A percentile compares a stretch with the other conserved stretches of the same genome.
Conservation (phyloP, 73 alveolate species). For the Diophrys sp. region DNA sequence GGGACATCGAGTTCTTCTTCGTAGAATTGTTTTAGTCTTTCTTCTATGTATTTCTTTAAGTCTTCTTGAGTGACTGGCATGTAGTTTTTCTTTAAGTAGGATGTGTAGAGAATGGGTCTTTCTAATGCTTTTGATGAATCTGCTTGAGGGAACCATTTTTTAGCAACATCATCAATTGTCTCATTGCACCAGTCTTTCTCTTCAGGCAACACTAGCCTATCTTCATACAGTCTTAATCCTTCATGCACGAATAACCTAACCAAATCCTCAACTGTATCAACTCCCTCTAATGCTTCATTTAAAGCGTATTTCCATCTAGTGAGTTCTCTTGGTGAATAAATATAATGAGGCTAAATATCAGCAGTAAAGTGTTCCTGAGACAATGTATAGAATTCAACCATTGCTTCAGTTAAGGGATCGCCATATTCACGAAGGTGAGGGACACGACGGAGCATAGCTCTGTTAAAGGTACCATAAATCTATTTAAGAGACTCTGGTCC, state of each 20-base stretch:
- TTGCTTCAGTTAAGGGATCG: slow-evolving; percentile 97
- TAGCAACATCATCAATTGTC: slow-evolving; percentile 84
- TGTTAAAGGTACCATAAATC: slow-evolving; percentile 98
- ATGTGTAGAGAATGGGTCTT: slow-evolving; percentile 93
- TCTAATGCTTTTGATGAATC: slow-evolving; percentile 65
- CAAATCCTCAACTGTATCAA: slow-evolving; percentile 83
- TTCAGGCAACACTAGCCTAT: slow-evolving; percentile 94
- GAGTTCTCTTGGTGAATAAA: slow-evolving; percentile 98
- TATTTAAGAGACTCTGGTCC: slow-evolving; percentile 98
- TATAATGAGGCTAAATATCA: slow-evolving; percentile 98
- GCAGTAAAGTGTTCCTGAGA: slow-evolving; percentile 95
- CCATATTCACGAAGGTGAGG: slow-evolving; percentile 76
- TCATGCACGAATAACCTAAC: slow-evolving; percentile 94
- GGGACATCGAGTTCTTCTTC: slow-evolving; percentile 99
- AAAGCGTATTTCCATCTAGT: slow-evolving; percentile 89
- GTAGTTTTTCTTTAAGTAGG: slow-evolving; percentile 80
- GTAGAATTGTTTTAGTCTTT: slow-evolving; percentile 86
- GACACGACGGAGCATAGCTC: slow-evolving; percentile 93
- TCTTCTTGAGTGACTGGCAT: slow-evolving; percentile 90
- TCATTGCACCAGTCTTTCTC: slow-evolving; percentile 98
- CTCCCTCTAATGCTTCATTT: slow-evolving; percentile 66
- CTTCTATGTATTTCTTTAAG: slow-evolving; percentile 85
- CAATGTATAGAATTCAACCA: slow-evolving; percentile 98
- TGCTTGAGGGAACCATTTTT: slow-evolving; percentile 75
- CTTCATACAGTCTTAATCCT: slow-evolving; percentile 97